Evolutionary conservation across 306 rosid genomes (phyloP).

Genomic region (Prunus salicina): DNA sequence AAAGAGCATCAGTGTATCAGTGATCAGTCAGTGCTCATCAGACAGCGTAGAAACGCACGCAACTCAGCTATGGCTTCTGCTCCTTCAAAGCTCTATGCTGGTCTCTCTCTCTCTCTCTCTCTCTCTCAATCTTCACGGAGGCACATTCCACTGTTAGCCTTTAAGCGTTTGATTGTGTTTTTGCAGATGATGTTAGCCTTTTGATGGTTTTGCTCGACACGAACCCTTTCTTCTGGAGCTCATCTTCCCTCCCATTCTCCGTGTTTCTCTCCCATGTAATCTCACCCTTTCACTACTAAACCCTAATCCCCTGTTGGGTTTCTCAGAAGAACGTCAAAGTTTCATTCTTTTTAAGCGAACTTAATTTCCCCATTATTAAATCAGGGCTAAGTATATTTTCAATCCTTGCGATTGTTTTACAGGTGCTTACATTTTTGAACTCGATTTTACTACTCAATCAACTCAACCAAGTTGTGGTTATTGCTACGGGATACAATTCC

Average conservation of each 20-base stretch:
- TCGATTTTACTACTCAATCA: conserved; percentile 76
- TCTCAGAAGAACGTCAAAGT: not conserved
- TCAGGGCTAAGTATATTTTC: not conserved
- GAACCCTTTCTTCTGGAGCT: conserved; percentile 84
- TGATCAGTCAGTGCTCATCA: not conserved
- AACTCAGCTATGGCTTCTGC: conserved; percentile 59
- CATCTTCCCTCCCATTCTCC: conserved; percentile 65
- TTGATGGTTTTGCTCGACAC: conserved; percentile 76
- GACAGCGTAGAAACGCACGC: not conserved
- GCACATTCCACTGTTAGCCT: not conserved
- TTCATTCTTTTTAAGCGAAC: not conserved
- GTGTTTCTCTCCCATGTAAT: conserved; percentile 81
- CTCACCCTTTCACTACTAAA: not conserved
- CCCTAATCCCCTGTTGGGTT: conserved; percentile 10
- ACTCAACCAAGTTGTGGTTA: conserved; percentile 77
- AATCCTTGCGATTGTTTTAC: not conserved
- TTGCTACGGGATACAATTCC: conserved; percentile 85
- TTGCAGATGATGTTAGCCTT: conserved; percentile 91
- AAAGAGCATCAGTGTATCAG: not conserved
- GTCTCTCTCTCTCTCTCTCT: conserved; percentile 22
- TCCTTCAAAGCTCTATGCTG: conserved; percentile 75
- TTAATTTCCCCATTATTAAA: not conserved
- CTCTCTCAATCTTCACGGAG: not conserved
- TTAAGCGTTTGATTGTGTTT: not conserved
- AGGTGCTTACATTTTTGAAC: conserved; percentile 84